Percentiles rank a stretch among this genome's conserved stretches.
phyloP scores from a whole-genome alignment of 2,329 filamentous ascomycete species.

The Pseudocercospora ulei region DNA sequence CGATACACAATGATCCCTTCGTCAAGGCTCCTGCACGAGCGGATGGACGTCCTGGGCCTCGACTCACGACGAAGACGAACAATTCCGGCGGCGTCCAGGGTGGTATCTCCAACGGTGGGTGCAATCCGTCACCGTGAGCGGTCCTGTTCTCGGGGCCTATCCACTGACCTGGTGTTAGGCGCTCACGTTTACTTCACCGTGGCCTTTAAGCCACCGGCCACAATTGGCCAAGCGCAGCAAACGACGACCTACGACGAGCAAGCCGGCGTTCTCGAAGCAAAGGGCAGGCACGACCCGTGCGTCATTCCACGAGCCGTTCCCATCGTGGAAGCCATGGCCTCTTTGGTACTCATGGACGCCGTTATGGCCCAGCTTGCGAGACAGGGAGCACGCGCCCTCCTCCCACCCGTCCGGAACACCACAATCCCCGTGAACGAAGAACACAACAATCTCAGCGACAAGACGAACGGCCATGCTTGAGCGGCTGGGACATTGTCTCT shows the following conservation, averaged over 20 bases:
- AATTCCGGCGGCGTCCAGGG: constrained; percentile 93
- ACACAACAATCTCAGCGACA: constrained; percentile 23
- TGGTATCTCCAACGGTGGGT: constrained; percentile 90
- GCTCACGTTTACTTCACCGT: constrained; percentile 90
- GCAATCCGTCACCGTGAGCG: too few relatives aligned
- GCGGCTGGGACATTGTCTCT: too few relatives aligned
- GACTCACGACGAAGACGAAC: constrained; percentile 80
- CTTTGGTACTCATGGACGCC: constrained; percentile 77
- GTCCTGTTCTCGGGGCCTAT: too few relatives aligned
- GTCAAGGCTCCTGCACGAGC: constrained; percentile 46
- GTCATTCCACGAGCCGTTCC: constrained; percentile 79
- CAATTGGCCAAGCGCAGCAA: constrained; percentile 77
- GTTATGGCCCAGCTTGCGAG: constrained; percentile 69
- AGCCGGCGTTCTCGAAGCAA: constrained; percentile 72
- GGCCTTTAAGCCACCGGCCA: constrained; percentile 89
- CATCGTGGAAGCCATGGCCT: constrained; percentile 85
- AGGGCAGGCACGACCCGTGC: constrained; percentile 88
- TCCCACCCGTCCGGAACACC: constrained; percentile 36
- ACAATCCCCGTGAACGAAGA: constrained; percentile 24
- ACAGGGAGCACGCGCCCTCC: constrained; percentile 41
- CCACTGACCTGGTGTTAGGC: too few relatives aligned
- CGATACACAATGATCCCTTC: constrained; percentile 86
- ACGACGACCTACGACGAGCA: constrained; percentile 70
- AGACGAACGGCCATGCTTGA: constrained; percentile 17
- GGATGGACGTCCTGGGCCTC: constrained; percentile 42